Evolutionary conservation across 371 early-diverging fungal genomes (phyloP), one percentile per base, ranked within the genome.

Genomic region (Racocetra persica): DNA sequence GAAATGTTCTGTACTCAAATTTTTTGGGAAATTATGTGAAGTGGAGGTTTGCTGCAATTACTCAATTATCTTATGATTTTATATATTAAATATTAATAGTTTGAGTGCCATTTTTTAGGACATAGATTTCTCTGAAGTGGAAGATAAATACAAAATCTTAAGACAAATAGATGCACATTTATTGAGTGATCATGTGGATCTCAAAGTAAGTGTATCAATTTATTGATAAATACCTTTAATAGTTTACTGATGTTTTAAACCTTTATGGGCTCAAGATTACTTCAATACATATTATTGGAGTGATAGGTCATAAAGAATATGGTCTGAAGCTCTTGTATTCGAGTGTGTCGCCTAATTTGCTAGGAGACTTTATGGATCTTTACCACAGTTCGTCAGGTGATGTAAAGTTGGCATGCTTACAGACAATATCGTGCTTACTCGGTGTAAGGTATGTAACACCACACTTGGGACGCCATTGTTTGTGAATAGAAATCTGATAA

Each of bases 1-100:
- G 16, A 86, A 88, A 79, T 86, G 84, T 59, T 82, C 86, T 18
- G 82, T 82, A 22, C 54, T 89, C 65, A 87, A 88, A 59, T 86
- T 89, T 74, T 83, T 88, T 82, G 89, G 87, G 22, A 69, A 69
- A 69, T 69, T 69, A 69, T 69, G 38, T 22, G 69, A 69, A 69
- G 22, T 69, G 13, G 49, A 69, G 69, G 69, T 45, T 10, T n/a
- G 69, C n/a, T n/a, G 18, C 22, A 22, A 45, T 45, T 45, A 10
- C 36, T 20, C 14, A 28, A 18, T 65, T 32, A 32, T 65, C 26
- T 8, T 32, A 65, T 32, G 5, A 32, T 65, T 22, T 18, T 32
- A 32, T 20, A 32, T 32, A 20, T 65, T n/a, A 60, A 63, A 4
- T 26, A 5, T 32, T 8, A 32, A 26, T 24, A 13, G 18, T 32